Percentiles rank a stretch among this genome's conserved stretches.
These are phyloP conservation scores for Paraleonurus japonicus DNA, from an alignment of 257 asterid species.

Conservation along the genomic window DNA sequence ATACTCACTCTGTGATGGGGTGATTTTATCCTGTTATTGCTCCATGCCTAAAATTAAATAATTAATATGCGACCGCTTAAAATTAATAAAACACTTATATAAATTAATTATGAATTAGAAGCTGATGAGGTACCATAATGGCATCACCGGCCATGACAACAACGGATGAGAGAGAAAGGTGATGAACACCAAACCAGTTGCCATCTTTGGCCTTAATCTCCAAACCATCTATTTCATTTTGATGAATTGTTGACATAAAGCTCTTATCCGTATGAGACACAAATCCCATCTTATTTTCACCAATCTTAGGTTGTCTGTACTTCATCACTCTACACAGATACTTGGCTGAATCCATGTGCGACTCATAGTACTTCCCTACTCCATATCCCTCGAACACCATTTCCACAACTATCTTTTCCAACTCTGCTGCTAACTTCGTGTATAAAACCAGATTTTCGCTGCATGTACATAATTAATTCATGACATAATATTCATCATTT, in stretches of 20 bases:
- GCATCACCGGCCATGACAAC: constrained; percentile 90
- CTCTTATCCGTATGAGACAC: constrained; percentile 78
- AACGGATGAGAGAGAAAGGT: constrained; percentile 47
- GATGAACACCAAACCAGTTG: constrained; percentile 53
- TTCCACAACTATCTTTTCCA: constrained; percentile 47
- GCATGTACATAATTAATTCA: background rate
- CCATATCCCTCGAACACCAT: constrained; percentile 77
- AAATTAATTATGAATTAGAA: too few species aligned
- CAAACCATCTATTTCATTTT: constrained; percentile 59
- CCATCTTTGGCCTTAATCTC: constrained; percentile 67
- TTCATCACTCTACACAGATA: constrained; percentile 64
- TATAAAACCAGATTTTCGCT: constrained; percentile 45
- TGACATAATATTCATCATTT: background rate
- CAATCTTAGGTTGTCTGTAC: constrained; percentile 41
- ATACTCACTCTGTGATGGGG: constrained; percentile 59
- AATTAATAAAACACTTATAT: too few species aligned
- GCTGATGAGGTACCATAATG: constrained; percentile 59
- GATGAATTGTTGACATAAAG: constrained; percentile 73
- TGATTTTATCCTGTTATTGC: constrained; percentile 62
- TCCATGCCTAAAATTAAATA: constrained; percentile 88
- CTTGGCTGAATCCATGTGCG: constrained; percentile 35
- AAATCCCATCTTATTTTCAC: constrained; percentile 52
- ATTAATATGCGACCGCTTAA: too few species aligned
- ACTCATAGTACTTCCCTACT: constrained; percentile 49
- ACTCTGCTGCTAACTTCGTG: constrained; percentile 54